Evolutionary conservation across 2,329 filamentous ascomycete species (phyloP).

Genomic region (Leptographium flavum): DNA sequence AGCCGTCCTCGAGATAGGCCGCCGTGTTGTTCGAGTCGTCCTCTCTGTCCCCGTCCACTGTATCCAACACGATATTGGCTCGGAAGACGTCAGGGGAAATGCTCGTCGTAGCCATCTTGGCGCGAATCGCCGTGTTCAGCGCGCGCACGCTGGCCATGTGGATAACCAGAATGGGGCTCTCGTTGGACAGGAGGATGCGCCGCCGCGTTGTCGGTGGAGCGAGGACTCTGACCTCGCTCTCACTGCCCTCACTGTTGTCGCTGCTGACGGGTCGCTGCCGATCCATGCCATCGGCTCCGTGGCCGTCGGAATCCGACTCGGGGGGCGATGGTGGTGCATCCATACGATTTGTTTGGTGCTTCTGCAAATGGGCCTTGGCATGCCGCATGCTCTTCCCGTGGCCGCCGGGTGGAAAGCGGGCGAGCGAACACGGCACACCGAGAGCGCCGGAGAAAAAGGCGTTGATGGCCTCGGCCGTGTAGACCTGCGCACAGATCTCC

Average conservation of each 20-base stretch:
- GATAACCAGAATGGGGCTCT: slow-evolving; percentile 81
- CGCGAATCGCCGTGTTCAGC: slow-evolving; percentile 60
- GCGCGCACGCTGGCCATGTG: slow-evolving; percentile 65
- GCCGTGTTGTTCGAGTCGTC: background rate
- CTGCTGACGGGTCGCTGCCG: no score
- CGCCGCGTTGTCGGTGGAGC: background rate
- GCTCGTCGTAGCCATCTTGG: slow-evolving; percentile 31
- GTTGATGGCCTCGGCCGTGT: slow-evolving; percentile 50
- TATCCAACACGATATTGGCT: slow-evolving; percentile 70
- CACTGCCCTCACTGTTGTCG: background rate
- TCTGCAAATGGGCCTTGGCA: slow-evolving; percentile 56
- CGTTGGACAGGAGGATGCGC: slow-evolving; percentile 74
- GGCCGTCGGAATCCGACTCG: slow-evolving; percentile 38
- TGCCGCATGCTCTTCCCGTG: slow-evolving; percentile 46
- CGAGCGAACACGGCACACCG: slow-evolving; percentile 67
- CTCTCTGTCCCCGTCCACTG: slow-evolving; percentile 2
- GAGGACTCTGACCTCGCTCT: background rate
- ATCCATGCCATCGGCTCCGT: background rate
- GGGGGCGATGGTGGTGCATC: slow-evolving; percentile 26
- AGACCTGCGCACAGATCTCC: slow-evolving; percentile 53
- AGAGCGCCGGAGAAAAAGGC: slow-evolving; percentile 65
- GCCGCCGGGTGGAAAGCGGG: slow-evolving; percentile 63
- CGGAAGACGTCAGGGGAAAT: slow-evolving; percentile 64
- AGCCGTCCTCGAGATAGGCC: slow-evolving; percentile 69
- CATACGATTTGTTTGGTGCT: slow-evolving; percentile 28